Evolutionary conservation across 129 eudicot species (phyloP).

Genomic region (Flaveria sonorensis): DNA sequence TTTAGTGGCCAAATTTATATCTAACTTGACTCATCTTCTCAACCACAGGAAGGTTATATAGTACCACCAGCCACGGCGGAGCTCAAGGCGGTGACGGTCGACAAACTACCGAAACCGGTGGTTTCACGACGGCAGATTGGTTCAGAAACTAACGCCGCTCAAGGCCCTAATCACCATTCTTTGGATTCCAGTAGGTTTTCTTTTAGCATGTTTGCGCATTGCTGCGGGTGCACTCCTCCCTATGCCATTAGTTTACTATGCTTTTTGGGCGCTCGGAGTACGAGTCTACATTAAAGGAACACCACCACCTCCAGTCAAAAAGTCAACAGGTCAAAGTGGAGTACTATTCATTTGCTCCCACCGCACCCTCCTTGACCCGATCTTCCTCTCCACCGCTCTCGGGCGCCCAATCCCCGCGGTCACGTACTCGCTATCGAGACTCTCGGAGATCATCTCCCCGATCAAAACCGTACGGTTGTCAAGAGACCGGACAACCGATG

Average conservation of each 20-base stretch:
- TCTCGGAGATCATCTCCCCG: constrained; percentile 72
- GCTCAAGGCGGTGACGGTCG: constrained; percentile 47
- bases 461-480: constrained; percentile 66
- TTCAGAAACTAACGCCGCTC: constrained; percentile 60
- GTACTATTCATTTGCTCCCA: constrained; percentile 69
- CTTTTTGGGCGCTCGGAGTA: constrained; percentile 64
- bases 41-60: constrained; percentile 55
- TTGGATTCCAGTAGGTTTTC: constrained; percentile 69
- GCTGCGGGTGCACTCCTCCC: constrained; percentile 70
- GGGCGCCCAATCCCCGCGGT: constrained; percentile 78
- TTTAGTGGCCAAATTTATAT: constrained; percentile 20
- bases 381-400: constrained; percentile 65
- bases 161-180: constrained; percentile 55
- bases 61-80: constrained; percentile 54
- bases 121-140: constrained; percentile 75
- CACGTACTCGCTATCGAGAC: constrained; percentile 62
- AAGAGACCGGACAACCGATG: constrained; percentile 57
- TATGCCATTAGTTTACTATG: constrained; percentile 61
- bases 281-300: constrained; percentile 62
- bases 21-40: not conserved
- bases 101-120: constrained; percentile 67
- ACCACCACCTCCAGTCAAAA: constrained; percentile 59
- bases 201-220: constrained; percentile 59
- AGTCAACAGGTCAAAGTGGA: constrained; percentile 59
- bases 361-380: constrained; percentile 72